Base-by-base conservation (phyloP, 129 eudicot species). In the Centella asiatica region DNA sequence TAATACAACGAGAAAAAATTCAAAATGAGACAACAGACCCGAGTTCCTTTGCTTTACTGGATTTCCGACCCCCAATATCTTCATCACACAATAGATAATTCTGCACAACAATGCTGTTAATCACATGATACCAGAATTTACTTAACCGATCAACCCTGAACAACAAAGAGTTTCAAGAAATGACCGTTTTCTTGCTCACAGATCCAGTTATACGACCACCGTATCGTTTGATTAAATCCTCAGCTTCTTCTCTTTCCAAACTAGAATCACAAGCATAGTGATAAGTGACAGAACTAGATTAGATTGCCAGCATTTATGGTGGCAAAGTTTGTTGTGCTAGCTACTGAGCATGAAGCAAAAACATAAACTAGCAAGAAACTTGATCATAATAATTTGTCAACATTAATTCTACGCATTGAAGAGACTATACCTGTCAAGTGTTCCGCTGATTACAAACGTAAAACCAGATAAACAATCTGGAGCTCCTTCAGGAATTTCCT, bases 191-290 rank as follows among this genome's bases (percentile, higher is more conserved):
- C 77, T 85, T 92, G 95, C 99, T 92, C 68, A 92, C 83, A 53
- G 99, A 87, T 79, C 92, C 95, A 44, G 99, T 92, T 40, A 84
- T 79, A 69, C 99, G 99, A 22, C 99, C 99, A 6, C 96, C 99
- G 59, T 92, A 70, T 51, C 99, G 86, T 65, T 87, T 92, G 65
- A 92, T 92, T 77, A 92, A 69, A 74, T 87, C 99, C 72, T 87
- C 96, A 53, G 99, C 99, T 80, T 92, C 99, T 76, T 92, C 99
- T 81, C 99, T 79, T 84, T 87, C 99, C 81, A 92, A 74, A 78
- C 99, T 90, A 76, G 58, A 77, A 76, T 23, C 60, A 57, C 11
- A 55, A 24, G 45, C 33, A 46, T 48, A 22, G n/a, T 50, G 28
- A 25, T 19, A 34, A n/a, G 39, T 33, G 18, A 22, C 3, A 14